Base-by-base conservation (phyloP, 2,329 filamentous ascomycete species). In the Conoideocrella luteorostrata region DNA sequence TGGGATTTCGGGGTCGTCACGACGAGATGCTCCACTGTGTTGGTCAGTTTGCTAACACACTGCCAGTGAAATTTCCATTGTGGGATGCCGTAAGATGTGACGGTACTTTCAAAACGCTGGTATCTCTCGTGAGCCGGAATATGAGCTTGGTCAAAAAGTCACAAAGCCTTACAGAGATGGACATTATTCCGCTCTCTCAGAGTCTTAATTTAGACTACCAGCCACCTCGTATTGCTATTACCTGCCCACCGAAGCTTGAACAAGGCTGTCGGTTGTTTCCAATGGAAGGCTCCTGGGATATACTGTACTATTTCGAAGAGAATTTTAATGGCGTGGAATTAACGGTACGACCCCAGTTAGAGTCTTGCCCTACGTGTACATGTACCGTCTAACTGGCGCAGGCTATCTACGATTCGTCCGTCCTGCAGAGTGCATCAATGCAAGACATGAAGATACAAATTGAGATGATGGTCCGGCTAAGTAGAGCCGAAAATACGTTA, bases 41-140 rank as follows among this genome's bases (percentile, higher is more conserved):
- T 29, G 47, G 47, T 4, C 47, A 49, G 17, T 49, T 49, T 32
- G 47, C 47, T 44, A 49, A 49, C 26, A 41, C 44, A 12, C 45
- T 49, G 13, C 47, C 47, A 4, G 47, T 49, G 4, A 44, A 39
- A 24, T n/a, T 49, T 17, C 45, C 47, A 12, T 21, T 49, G 6
- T 49, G 47, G 47, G 45, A 44, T n/a, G n/a, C n/a, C n/a, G n/a
- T n/a, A n/a, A n/a, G n/a, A n/a, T n/a, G n/a, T n/a, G 11, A 36
- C 35, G 4, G 30, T n/a, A n/a, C 18, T 5, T 46, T 49, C 41
- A 35, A 26, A 30, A 39, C 40, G 9, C 41, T 49, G 12, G 47
- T 49, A 12, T 36, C 44, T 5, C 44, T 45, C 4, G 39, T 49
- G 20, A 41, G 47, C 2, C 47, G 44, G 41, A 47, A 49, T 24